Base-by-base conservation (phyloP, 2,329 filamentous ascomycete genomes). In the Sarocladium strictum region DNA sequence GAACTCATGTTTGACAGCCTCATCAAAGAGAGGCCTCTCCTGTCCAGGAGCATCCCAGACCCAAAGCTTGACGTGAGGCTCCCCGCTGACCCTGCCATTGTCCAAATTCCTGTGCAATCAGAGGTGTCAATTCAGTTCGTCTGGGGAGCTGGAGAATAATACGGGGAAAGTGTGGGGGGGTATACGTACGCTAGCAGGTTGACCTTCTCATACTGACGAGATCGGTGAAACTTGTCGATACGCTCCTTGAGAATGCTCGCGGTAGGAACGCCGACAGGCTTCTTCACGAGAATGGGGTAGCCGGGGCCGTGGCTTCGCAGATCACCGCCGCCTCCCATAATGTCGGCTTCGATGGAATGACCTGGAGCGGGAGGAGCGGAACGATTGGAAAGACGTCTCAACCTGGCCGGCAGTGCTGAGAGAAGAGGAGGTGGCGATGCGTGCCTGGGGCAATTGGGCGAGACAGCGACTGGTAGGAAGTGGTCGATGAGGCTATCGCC, bases 31-130 rank as follows among this genome's bases (percentile, higher is more conserved):
- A 2, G 94, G 94, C 15, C 94, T 84, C 24, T 84, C 79, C 52
- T 89, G 84, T 63, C 86, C 77, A 1, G 92, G 92, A 14, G 90
- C 90, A 55, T 88, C 86, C 82, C 92, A 96, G 56, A 91, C 90
- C 56, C 80, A 90, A 55, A 99, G 84, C 72, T 91, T 87, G 64
- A 97, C 84, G 67, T 93, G 80, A 26, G 89, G 82, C 59, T 83
- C 74, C 60, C 90, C 90, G 10, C 85, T 85, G 58, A 65, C 67
- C 37, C 62, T 67, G 53, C 64, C 68, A 58, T 72, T 72, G 64
- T 71, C 69, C 59, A 72, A 63, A 54, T 70, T 72, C 26, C 70
- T 72, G 49, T 15, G 53, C 35, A 23, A 14, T 4, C 3, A n/a
- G 15, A 32, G 4, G 47, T 35, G 17, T 35, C 23, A 47, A 19